Conservation (phyloP, 1,139 yeast species). For the Debaryomycetaceae sp. region DNA sequence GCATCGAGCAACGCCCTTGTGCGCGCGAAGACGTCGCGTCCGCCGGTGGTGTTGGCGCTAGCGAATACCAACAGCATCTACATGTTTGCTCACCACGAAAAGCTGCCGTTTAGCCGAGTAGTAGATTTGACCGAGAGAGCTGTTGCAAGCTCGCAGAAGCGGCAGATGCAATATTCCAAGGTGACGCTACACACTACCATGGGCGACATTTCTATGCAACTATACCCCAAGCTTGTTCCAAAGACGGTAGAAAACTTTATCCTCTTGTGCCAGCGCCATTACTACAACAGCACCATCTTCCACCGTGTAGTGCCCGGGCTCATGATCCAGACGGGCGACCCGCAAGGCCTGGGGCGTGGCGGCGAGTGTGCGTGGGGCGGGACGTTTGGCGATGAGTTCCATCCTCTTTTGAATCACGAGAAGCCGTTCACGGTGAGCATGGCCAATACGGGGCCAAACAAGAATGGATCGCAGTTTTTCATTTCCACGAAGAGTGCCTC, state of each 20-base stretch:
- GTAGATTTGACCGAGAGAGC: not conserved
- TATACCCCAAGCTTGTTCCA: slow-evolving; percentile 29
- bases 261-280: slow-evolving; percentile 21
- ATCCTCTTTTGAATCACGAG: slow-evolving; percentile 23
- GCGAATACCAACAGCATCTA: slow-evolving; percentile 21
- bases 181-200: slow-evolving; percentile 30
- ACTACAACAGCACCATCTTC: slow-evolving; percentile 31
- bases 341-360: slow-evolving; percentile 39
- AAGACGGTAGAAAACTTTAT: slow-evolving; percentile 35
- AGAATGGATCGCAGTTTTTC: slow-evolving; percentile 23
- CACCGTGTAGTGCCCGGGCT: slow-evolving; percentile 38
- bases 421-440: slow-evolving; percentile 36
- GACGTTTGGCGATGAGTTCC: slow-evolving; percentile 33
- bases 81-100: slow-evolving; percentile 13
- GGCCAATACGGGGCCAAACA: slow-evolving; percentile 25
- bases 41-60: slow-evolving; percentile 25
- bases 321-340: slow-evolving; percentile 48
- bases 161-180: slow-evolving; percentile 3
- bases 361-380: slow-evolving; percentile 37
- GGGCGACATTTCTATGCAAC: slow-evolving; percentile 32
- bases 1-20: slow-evolving; percentile 28
- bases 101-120: no score
- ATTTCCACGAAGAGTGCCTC: slow-evolving; percentile 18
- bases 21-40: slow-evolving; percentile 15
- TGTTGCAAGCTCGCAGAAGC: slow-evolving; percentile 1